Evolutionary conservation across 2,329 filamentous ascomycete genomes (phyloP), one percentile per base, ranked within the genome.

Genomic region (Cercospora zeae-maydis): DNA sequence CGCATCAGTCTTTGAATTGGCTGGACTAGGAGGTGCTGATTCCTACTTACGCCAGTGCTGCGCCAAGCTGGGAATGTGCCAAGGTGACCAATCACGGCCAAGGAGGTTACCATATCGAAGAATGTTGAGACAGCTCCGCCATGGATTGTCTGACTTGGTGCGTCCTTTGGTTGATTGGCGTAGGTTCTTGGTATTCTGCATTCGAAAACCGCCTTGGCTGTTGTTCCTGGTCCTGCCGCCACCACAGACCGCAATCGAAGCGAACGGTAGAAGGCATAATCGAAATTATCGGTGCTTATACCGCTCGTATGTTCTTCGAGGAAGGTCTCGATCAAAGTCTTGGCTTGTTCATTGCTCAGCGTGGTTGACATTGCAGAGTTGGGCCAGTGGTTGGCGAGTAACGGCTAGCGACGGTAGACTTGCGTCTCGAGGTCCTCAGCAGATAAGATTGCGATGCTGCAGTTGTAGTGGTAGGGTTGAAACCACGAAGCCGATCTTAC

Each of bases 41-140:
- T 13, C 27, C 0, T 4, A 56, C 52, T 47, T 37, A 42, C 52
- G 16, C 51, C 58, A 3, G 47, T 53, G 14, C 45, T 37, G 7
- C 13, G 11, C 49, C 61, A 63, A 1, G 16, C 45, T 8, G 58
- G 33, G 13, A 65, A 61, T 30, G 62, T 62, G 45, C 63, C 24
- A 27, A 27, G 24, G 24, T 27, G 59, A 9, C 52, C 63, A n/a
- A 61, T 49, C 16, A 67, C 59, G 4, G 78, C 72, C 9, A 77
- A 70, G 1, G 74, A 77, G 1, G 79, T 81, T 58, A 78, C 77
- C 73, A 84, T 81, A 67, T 86, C 84, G 63, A 84, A 83, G 55
- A 84, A 80, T 14, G 82, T 74, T 0, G 80, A 80, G 0, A 81
- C 80, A 2, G 81, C 82, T 9, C 82, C 83, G 16, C 69, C 67